Conservation (phyloP, 345 rosid species). For the Draba incana region DNA sequence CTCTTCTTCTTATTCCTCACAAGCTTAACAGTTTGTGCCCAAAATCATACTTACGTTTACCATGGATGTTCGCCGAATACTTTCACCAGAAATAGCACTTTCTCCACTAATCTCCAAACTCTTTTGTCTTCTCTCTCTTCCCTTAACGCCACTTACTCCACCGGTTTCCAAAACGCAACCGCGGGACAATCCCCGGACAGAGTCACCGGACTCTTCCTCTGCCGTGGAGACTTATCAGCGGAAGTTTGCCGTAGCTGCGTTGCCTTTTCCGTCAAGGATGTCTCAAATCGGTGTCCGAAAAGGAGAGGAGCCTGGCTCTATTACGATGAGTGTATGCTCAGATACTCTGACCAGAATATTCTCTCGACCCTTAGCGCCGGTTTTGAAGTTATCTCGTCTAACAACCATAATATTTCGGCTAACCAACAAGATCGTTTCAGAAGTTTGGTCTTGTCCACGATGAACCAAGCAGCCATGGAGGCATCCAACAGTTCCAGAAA, state of each 20-base stretch:
- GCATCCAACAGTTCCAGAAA: conserved; percentile 12
- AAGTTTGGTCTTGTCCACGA: background rate
- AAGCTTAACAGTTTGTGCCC: conserved; percentile 34
- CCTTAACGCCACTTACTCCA: too few relatives aligned
- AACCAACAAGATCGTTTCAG: background rate
- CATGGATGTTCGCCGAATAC: background rate
- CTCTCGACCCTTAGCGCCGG: background rate
- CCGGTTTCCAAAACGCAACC: too few relatives aligned
- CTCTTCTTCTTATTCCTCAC: conserved; percentile 8
- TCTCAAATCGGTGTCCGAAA: conserved; percentile 25
- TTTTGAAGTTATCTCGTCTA: too few relatives aligned
- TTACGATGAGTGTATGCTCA: conserved; percentile 32
- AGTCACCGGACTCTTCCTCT: too few relatives aligned
- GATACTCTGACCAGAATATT: conserved; percentile 37
- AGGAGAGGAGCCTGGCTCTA: conserved; percentile 2
- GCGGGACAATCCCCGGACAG: too few relatives aligned
- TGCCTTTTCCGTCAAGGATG: too few relatives aligned
- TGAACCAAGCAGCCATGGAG: background rate
- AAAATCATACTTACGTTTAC: background rate
- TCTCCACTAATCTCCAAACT: too few relatives aligned
- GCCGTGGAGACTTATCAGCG: too few relatives aligned
- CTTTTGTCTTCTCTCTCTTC: too few relatives aligned
- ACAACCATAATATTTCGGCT: too few relatives aligned
- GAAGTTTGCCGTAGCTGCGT: too few relatives aligned
- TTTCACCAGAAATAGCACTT: too few relatives aligned